These are phyloP conservation scores for Cornus suecica DNA, from an alignment of 148 eudicot genomes.

Conservation along the genomic window DNA sequence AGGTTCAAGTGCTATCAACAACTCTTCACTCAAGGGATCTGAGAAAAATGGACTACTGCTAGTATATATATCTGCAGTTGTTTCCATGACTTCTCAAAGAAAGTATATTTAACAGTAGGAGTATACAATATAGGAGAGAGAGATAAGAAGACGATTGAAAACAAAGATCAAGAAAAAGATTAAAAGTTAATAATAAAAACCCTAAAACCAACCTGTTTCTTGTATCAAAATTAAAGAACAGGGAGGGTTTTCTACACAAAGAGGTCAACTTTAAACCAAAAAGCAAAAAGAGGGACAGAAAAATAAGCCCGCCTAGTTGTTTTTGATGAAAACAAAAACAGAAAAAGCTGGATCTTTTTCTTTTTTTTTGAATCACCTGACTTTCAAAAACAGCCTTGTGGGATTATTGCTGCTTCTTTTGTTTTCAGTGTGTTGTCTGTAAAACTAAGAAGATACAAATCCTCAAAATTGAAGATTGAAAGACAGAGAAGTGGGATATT, in stretches of 20 bases:
- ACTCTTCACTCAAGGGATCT: conserved; percentile 50
- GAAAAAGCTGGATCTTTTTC: conserved; percentile 34
- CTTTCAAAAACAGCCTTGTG: conserved; percentile 36
- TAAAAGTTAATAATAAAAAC: not conserved
- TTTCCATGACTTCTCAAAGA: conserved; percentile 33
- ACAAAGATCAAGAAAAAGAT: not conserved
- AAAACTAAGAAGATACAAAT: conserved; percentile 32
- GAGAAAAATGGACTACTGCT: conserved; percentile 31
- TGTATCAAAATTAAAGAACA: conserved; percentile 29
- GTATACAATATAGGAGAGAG: not conserved
- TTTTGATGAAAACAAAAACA: conserved; percentile 5
- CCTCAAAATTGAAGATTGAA: conserved; percentile 23
- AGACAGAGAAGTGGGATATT: conserved; percentile 47
- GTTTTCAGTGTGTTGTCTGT: not conserved
- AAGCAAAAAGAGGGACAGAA: conserved; percentile 27
- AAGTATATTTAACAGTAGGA: not conserved
- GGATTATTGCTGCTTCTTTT: conserved; percentile 16
- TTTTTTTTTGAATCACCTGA: conserved; percentile 54
- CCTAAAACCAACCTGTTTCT: conserved; percentile 21
- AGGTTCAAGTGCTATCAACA: conserved; percentile 65
- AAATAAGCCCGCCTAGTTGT: conserved; percentile 30
- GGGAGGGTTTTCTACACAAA: not conserved
- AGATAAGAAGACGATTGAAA: not conserved
- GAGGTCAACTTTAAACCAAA: not conserved
- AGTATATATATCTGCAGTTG: conserved; percentile 40